These are phyloP conservation scores for Penicillium bialowiezense DNA, from an alignment of 495 filamentous ascomycete genomes.

Conservation along the genomic window DNA sequence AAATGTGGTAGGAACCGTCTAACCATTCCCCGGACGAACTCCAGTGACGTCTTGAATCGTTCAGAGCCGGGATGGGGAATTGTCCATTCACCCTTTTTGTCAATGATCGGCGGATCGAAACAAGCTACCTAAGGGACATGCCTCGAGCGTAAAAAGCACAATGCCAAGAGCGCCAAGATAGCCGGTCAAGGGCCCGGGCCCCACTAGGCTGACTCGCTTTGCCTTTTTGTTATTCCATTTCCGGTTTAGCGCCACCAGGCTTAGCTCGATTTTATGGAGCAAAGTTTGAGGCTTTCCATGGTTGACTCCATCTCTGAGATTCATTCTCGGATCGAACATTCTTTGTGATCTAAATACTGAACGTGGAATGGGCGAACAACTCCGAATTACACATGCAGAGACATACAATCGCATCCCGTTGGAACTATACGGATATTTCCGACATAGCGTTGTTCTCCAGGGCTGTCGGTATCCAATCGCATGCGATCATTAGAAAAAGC, in stretches of 20 bases:
- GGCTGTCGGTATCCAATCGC: constrained; percentile 12
- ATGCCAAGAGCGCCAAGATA: constrained; percentile 1
- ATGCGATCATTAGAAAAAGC: neutral
- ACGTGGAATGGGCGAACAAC: too few relatives aligned
- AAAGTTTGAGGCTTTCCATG: neutral
- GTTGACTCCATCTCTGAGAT: too few relatives aligned
- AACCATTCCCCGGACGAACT: constrained; percentile 1
- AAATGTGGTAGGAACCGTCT: neutral
- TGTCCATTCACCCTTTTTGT: constrained; percentile 4
- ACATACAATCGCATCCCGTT: too few relatives aligned
- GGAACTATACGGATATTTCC: too few relatives aligned
- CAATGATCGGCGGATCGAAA: constrained; percentile 6
- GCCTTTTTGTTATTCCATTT: neutral
- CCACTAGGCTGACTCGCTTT: constrained; percentile 3
- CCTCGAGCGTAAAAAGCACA: neutral
- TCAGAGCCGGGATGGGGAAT: neutral
- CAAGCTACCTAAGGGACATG: neutral
- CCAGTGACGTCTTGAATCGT: neutral
- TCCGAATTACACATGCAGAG: too few relatives aligned
- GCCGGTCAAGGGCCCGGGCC: neutral
- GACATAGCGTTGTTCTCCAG: too few relatives aligned
- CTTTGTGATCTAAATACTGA: too few relatives aligned
- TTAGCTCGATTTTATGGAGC: neutral
- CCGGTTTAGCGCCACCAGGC: neutral
- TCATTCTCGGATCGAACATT: neutral